Evolutionary conservation across 2,329 filamentous ascomycete genomes (phyloP).

Genomic region (Bipolaris zeicola): DNA sequence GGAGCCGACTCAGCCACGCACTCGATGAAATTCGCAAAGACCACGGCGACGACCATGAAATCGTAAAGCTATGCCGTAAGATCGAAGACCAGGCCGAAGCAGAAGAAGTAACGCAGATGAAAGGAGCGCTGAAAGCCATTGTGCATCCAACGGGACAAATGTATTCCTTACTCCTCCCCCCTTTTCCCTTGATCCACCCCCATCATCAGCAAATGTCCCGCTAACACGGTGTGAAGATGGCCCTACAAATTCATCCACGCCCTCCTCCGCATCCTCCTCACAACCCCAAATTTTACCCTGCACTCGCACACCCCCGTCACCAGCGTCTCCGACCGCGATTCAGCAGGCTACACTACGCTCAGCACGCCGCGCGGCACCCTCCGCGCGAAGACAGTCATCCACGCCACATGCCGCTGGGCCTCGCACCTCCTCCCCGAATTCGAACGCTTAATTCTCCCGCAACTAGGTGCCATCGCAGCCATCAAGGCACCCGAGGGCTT

Average conservation of each 20-base stretch:
- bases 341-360: slow-evolving; percentile 10
- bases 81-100: slow-evolving; percentile 5
- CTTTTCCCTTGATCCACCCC: background rate
- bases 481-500: slow-evolving; percentile 16
- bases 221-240: slow-evolving; percentile 6
- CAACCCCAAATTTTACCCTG: slow-evolving; percentile 6
- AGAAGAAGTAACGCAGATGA: slow-evolving; percentile 19
- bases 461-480: slow-evolving; percentile 4
- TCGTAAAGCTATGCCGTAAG: slow-evolving; percentile 12
- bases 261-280: slow-evolving; percentile 12
- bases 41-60: slow-evolving; percentile 13
- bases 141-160: slow-evolving; percentile 18
- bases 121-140: slow-evolving; percentile 12
- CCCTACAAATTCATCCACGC: slow-evolving; percentile 21
- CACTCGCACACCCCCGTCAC: slow-evolving; percentile 15
- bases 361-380: slow-evolving; percentile 10
- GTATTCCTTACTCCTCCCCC: background rate
- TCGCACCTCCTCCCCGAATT: slow-evolving; percentile 19
- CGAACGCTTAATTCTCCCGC: slow-evolving; percentile 10
- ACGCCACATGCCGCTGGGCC: slow-evolving; percentile 20
- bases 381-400: slow-evolving; percentile 11
- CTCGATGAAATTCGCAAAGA: slow-evolving; percentile 15
- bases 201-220: no score
- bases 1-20: slow-evolving; percentile 16
- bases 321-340: slow-evolving; percentile 11